Evolutionary conservation across 1,139 yeast species (phyloP), one percentile per base, ranked within the genome.

Genomic region (Martiniozyma asiatica): DNA sequence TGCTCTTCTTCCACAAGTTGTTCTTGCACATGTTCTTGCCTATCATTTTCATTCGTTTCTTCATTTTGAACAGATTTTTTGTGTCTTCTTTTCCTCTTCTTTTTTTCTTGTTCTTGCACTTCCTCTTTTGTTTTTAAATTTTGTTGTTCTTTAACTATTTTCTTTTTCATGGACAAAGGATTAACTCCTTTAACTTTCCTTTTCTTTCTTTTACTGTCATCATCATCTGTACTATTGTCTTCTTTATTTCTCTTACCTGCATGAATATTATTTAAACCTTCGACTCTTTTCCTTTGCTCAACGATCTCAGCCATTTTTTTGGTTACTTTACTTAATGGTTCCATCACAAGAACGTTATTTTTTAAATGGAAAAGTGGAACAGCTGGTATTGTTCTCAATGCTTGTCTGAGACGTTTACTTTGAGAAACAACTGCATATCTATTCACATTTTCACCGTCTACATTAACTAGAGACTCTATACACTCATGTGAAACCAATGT

Each of bases 281-380:
- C 69, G 5, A 70, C 70, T 30, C 89, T 62, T 48, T 92, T 89
- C 24, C 63, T 61, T 5, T 57, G 51, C 52, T 89, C 98, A 29
- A 66, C 59, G 21, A 54, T 47, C 25, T 57, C 56, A 25, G 81
- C 73, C 21, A 65, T 68, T 31, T 58, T 56, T 12, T 66, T 63
- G 27, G 92, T 78, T 8, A 80, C 80, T 26, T 68, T 69, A 30
- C 94, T 79, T 42, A 87, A 60, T 10, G 95, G 95, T 54, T 89
- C 99, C 92, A 89, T 76, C 26, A 89, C 76, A 89, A 89, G 81
- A 14, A 92, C 98, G 1, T 94, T 73, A 40, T 95, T 65, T 48
- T 80, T 78, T 70, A 89, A 73, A 52, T 80, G 85, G 7, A 87
- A 61, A 41, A 89, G 56, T 1, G 99, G 99, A 3, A 84, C 79